Percentiles rank a stretch among this genome's conserved stretches.
These are phyloP conservation scores for Podaxis rugospora DNA, from an alignment of 768 basidiomycete genomes.

Conservation along the genomic window DNA sequence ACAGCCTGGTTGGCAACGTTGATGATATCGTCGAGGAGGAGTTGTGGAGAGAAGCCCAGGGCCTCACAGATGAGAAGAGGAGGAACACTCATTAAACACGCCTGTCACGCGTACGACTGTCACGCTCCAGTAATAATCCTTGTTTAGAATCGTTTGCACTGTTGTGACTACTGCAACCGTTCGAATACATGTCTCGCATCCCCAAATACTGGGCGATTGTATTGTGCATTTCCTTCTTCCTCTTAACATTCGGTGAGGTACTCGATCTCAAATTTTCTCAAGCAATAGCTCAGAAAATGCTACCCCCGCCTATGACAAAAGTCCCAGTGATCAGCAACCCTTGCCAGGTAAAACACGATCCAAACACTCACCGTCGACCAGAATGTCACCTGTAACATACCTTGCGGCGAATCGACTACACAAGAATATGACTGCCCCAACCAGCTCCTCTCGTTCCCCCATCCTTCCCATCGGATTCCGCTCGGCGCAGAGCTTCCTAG, in stretches of 20 bases:
- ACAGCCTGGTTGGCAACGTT: conserved; percentile 80
- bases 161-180: no score
- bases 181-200: no score
- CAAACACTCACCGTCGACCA: conserved; percentile 33
- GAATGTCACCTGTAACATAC: conserved; percentile 41
- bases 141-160: no score
- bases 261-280: no score
- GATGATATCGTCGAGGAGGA: conserved; percentile 82
- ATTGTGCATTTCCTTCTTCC: no score
- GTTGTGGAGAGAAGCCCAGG: conserved; percentile 80
- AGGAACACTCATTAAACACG: conserved; percentile 20
- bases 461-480: conserved; percentile 40
- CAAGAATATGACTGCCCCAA: conserved; percentile 33
- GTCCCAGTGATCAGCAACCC: background rate
- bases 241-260: no score
- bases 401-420: conserved; percentile 34
- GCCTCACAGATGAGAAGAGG: conserved; percentile 65
- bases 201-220: no score
- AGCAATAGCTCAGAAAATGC: background rate
- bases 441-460: conserved; percentile 36
- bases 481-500: conserved; percentile 29
- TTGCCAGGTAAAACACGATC: background rate
- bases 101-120: background rate
- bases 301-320: background rate
- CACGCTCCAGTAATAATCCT: background rate